Evolutionary conservation across 805 yeast species (phyloP), one percentile per base, ranked within the genome.

Genomic region (Barnettozyma wickerhamii): DNA sequence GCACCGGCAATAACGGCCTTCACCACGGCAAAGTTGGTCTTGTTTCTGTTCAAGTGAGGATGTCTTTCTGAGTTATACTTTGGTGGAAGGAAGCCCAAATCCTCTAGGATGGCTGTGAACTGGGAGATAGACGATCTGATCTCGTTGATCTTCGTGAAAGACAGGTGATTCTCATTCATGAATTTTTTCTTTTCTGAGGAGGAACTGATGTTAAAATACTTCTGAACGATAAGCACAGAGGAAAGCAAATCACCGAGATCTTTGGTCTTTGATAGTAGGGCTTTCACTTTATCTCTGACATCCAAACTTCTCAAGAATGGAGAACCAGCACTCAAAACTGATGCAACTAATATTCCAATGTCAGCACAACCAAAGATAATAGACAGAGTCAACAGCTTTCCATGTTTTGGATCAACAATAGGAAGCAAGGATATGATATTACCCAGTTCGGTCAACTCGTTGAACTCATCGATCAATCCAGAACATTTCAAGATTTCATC

Each of bases 341-440:
- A 78, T 0, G 95, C 91, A n/a, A 87, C 64, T 1, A 93, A 77
- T n/a, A 89, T 67, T 43, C 90, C 82, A 15, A 74, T 64, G 19
- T 86, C 90, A 7, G 90, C 63, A 53, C 93, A 83, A 0, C 93
- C 93, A 59, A 91, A 86, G 5, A 90, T 72, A 32, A 91, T 78
- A 1, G 95, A 89, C 46, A 79, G 75, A 14, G 90, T 77, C 27
- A 91, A 64, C 38, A 90, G 62, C 53, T 91, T 91, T 7, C 95
- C 96, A 35, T 88, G 83, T 46, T 77, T 81, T 33, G 91, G 74
- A 58, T 91, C 98, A 44, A 77, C 69, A 1, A 85, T 79, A 1
- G 99, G 99, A 45, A 91, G 67, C 54, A 82, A 68, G 0, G 96
- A 82, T 27, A 91, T 68, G 52, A 82, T 88, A 32, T 68, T 72